Conservation (phyloP, 176 grass and related monocot genomes). For the Puya raimondii region DNA sequence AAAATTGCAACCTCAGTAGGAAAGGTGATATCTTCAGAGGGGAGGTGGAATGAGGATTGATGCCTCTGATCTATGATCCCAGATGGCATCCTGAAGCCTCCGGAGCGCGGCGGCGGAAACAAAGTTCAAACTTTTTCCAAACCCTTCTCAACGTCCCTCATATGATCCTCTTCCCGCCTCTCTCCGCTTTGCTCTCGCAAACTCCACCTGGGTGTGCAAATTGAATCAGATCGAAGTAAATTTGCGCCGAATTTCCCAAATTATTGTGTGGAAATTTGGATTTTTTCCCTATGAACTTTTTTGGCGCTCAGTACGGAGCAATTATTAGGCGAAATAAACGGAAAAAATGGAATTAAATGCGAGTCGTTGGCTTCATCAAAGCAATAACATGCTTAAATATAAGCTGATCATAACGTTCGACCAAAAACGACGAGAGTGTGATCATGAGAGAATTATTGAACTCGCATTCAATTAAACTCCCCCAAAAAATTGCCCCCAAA, state of each 20-base stretch:
- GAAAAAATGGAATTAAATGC: not conserved
- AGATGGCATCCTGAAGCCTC: slow-evolving; percentile 62
- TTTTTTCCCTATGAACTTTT: not conserved
- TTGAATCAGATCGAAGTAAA: slow-evolving; percentile 33
- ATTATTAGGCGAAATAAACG: not conserved
- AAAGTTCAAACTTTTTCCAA: not conserved
- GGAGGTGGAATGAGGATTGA: slow-evolving; percentile 27
- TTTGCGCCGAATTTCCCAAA: slow-evolving; percentile 2
- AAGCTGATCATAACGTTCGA: too few species aligned
- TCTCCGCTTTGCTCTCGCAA: not conserved
- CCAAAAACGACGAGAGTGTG: not conserved
- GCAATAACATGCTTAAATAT: not conserved
- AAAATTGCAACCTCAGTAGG: slow-evolving; percentile 47
- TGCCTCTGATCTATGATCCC: slow-evolving; percentile 64
- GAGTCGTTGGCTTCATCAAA: not conserved
- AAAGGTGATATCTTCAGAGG: slow-evolving; percentile 53
- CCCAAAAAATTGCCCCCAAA: slow-evolving; percentile 4
- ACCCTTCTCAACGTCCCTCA: not conserved
- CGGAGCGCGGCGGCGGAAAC: slow-evolving; percentile 25
- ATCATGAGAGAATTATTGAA: not conserved
- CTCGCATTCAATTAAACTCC: not conserved
- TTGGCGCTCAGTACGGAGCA: not conserved
- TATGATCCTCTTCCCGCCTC: not conserved
- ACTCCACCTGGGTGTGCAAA: slow-evolving; percentile 3
- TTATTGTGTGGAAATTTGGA: not conserved